These are phyloP conservation scores for Apiotrichum brassicae DNA, from an alignment of 1,284 basidiomycete species.

Conservation along the genomic window DNA sequence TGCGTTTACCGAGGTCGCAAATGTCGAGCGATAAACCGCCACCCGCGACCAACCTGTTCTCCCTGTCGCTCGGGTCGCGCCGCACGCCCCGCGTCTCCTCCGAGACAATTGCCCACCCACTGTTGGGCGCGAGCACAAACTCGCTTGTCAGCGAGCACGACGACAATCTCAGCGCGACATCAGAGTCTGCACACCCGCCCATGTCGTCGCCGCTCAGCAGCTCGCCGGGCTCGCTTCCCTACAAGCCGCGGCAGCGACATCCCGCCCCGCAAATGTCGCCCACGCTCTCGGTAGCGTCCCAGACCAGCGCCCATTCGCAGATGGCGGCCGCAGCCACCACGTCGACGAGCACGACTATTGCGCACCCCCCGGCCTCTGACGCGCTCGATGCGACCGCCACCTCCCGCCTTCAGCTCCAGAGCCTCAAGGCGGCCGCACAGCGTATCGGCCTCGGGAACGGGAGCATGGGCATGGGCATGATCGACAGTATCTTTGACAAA, in stretches of 20 bases:
- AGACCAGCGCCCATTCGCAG: neutral
- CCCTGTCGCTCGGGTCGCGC: constrained; percentile 27
- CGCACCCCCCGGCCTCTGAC: constrained; percentile 16
- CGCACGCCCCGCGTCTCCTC: constrained; percentile 5
- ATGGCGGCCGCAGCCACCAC: constrained; percentile 7
- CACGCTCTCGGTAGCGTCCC: too few species aligned
- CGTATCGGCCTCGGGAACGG: constrained; percentile 61
- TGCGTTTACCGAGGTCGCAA: too few species aligned
- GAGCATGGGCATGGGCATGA: constrained; percentile 72
- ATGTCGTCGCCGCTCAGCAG: neutral
- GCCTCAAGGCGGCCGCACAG: constrained; percentile 72
- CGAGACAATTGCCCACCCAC: constrained; percentile 37
- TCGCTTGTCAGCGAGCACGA: neutral
- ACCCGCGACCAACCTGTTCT: constrained; percentile 29
- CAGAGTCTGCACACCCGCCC: neutral
- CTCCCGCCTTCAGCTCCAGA: constrained; percentile 60
- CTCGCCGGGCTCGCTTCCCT: constrained; percentile 1
- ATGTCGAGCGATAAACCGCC: neutral
- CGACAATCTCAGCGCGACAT: neutral
- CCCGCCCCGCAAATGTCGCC: neutral
- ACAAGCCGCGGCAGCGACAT: constrained; percentile 14
- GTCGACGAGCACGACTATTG: constrained; percentile 28
- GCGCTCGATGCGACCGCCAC: constrained; percentile 23
- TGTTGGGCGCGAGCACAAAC: constrained; percentile 26
- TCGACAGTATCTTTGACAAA: constrained; percentile 68